These are phyloP conservation scores for Dactylonectria macrodidyma DNA, from an alignment of 2,329 filamentous ascomycete genomes.

Conservation along the genomic window DNA sequence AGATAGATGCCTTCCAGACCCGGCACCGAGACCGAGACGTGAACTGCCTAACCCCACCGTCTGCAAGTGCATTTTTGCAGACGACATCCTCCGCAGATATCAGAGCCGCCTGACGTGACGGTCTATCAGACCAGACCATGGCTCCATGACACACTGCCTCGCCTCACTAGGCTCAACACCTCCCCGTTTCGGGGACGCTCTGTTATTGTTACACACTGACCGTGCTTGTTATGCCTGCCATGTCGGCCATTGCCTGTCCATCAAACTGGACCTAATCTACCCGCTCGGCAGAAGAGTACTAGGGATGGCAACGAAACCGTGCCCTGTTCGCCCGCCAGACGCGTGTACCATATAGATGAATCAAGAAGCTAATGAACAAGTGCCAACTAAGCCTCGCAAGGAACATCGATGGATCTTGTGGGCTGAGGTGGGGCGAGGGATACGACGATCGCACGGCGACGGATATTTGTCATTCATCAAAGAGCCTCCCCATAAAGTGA, in stretches of 20 bases:
- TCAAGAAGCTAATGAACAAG: neutral
- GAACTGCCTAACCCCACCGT: neutral
- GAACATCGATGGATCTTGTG: slow-evolving; percentile 6
- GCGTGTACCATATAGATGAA: slow-evolving; percentile 3
- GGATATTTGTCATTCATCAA: neutral
- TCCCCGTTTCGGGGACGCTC: slow-evolving; percentile 10
- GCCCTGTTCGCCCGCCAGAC: neutral
- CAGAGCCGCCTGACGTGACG: slow-evolving; percentile 25
- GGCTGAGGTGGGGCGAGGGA: slow-evolving; percentile 15
- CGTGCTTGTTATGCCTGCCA: slow-evolving; percentile 6
- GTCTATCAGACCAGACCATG: slow-evolving; percentile 24
- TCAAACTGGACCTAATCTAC: neutral
- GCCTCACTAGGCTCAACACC: slow-evolving; percentile 13
- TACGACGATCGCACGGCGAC: neutral
- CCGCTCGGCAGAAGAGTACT: neutral
- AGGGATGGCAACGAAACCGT: slow-evolving; percentile 1
- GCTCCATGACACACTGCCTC: slow-evolving; percentile 35
- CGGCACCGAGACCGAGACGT: neutral
- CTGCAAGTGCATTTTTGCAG: neutral
- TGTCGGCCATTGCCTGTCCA: neutral
- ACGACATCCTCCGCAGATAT: slow-evolving; percentile 20
- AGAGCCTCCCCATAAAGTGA: neutral
- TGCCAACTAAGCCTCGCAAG: slow-evolving; percentile 2
- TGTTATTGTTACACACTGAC: neutral
- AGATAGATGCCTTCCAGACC: neutral